Conservation (phyloP, 768 basidiomycete species). For the Pleurotus salmoneostramineus region DNA sequence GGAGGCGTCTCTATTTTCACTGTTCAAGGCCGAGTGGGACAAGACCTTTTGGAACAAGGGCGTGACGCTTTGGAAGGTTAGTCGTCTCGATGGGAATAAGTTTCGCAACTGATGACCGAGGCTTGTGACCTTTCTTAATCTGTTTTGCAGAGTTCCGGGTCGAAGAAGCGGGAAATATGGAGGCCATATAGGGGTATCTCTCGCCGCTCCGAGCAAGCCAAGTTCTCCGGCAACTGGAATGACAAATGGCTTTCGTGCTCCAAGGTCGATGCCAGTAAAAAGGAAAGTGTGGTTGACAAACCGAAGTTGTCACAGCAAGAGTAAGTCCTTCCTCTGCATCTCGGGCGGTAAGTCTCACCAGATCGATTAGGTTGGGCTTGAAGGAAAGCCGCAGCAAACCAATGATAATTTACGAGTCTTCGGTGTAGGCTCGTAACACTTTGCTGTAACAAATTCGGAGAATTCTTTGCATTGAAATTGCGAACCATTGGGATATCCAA, state of each 20-base stretch:
- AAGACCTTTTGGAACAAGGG: not conserved
- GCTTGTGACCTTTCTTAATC: not conserved
- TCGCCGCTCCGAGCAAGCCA: not conserved
- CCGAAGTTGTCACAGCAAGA: too few relatives aligned
- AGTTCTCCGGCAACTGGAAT: not conserved
- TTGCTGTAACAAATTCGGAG: too few relatives aligned
- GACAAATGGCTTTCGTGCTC: not conserved
- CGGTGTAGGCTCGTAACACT: too few relatives aligned
- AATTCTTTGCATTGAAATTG: too few relatives aligned
- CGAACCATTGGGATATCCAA: too few relatives aligned
- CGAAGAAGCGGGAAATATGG: too few relatives aligned
- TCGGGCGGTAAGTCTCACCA: too few relatives aligned
- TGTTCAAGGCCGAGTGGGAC: not conserved
- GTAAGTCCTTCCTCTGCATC: too few relatives aligned
- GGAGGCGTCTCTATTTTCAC: not conserved
- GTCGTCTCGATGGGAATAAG: not conserved
- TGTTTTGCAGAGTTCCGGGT: not conserved
- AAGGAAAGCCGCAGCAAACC: too few relatives aligned
- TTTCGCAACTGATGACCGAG: not conserved
- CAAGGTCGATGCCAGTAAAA: not conserved
- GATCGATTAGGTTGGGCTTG: too few relatives aligned
- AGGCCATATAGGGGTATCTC: too few relatives aligned
- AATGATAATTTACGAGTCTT: too few relatives aligned
- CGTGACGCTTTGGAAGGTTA: not conserved
- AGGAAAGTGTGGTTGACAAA: not conserved